phyloP scores from a whole-genome alignment of 768 basidiomycete genomes.

The Rhodotorula kratochvilovae region DNA sequence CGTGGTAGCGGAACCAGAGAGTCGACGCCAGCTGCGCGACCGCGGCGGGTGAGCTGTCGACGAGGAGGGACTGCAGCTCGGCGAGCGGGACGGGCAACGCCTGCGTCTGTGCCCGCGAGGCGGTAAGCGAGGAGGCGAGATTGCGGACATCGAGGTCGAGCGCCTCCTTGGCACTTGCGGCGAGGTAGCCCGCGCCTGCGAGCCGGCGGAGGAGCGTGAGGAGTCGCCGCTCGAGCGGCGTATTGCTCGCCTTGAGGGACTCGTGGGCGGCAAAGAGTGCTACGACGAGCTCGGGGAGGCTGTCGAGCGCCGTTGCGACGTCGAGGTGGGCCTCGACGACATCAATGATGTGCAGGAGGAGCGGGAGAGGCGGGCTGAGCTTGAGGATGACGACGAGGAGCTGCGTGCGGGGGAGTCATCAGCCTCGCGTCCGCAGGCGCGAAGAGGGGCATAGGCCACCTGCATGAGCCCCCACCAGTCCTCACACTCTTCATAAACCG shows the following conservation, averaged over 20 bases:
- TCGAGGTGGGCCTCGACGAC: conserved; percentile 11
- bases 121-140: background rate
- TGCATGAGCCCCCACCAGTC: conserved; percentile 22
- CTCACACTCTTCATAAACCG: background rate
- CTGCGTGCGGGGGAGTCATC: background rate
- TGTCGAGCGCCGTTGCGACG: conserved; percentile 19
- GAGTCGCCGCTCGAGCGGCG: background rate
- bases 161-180: background rate
- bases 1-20: conserved; percentile 5
- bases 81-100: conserved; percentile 1
- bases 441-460: background rate
- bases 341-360: conserved; percentile 23
- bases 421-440: no score
- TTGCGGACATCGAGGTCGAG: background rate
- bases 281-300: background rate
- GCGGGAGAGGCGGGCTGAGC: background rate
- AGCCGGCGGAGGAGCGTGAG: conserved; percentile 4
- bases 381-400: conserved; percentile 15
- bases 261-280: conserved; percentile 1
- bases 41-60: conserved; percentile 18
- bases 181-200: background rate
- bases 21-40: conserved; percentile 12
- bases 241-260: background rate
- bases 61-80: conserved; percentile 27
- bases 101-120: background rate